phyloP scores from a whole-genome alignment of 495 filamentous ascomycete species.

The Podospora pseudocomata region DNA sequence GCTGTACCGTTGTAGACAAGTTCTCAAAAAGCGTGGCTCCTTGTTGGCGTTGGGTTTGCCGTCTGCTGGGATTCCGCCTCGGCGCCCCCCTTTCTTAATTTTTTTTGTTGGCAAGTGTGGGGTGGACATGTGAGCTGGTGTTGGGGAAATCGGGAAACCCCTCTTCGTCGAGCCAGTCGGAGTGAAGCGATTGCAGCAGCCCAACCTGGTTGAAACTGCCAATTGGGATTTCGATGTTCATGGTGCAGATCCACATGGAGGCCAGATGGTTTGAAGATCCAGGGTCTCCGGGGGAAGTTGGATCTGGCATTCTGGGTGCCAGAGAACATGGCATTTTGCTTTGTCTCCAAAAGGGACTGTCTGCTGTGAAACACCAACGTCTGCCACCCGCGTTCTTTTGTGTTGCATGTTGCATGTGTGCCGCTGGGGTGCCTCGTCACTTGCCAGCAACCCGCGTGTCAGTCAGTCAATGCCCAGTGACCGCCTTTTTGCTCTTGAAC shows the following conservation, averaged over 20 bases:
- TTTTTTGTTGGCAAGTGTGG: slow-evolving; percentile 1
- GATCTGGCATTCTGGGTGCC: neutral
- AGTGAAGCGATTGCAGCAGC: neutral
- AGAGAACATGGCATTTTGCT: neutral
- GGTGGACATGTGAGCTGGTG: neutral
- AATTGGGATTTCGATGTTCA: neutral
- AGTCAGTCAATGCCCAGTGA: neutral
- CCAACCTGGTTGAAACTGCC: neutral
- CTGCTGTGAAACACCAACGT: neutral
- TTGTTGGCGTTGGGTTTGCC: neutral
- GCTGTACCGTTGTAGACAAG: no score
- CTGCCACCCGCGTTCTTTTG: neutral
- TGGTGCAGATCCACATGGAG: neutral
- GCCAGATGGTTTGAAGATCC: neutral
- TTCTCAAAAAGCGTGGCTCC: neutral
- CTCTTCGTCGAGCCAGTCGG: neutral
- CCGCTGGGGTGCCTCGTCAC: neutral
- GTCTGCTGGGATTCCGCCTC: neutral
- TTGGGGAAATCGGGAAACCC: neutral
- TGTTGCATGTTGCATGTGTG: neutral
- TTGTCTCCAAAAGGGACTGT: neutral
- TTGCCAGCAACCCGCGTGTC: neutral
- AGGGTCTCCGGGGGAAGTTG: neutral
- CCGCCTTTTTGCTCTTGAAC: neutral
- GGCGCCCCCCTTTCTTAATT: neutral